A percentile compares a stretch with the other conserved stretches of the same genome.
These are phyloP conservation scores for Stachybotrys chlorohalonatus DNA, from an alignment of 2,329 filamentous ascomycete genomes.

Conservation along the genomic window DNA sequence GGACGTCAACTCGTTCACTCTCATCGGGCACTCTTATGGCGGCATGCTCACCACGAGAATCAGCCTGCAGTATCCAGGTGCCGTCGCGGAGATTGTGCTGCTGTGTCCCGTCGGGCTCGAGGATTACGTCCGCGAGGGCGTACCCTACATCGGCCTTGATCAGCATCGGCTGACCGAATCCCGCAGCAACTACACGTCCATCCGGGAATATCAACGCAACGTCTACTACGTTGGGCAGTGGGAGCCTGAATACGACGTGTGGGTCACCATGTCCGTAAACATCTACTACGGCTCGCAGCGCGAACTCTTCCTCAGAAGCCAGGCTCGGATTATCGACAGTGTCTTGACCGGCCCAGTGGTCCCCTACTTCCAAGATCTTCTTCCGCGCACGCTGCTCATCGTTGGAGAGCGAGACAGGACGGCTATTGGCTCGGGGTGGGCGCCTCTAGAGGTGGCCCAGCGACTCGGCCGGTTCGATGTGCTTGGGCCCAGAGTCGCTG, in stretches of 20 bases:
- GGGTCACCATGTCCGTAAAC: slow-evolving; percentile 45
- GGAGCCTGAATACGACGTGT: slow-evolving; percentile 39
- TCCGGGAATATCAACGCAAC: slow-evolving; percentile 35
- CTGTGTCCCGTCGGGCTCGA: slow-evolving; percentile 45
- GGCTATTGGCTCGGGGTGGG: slow-evolving; percentile 45
- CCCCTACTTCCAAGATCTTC: slow-evolving; percentile 38
- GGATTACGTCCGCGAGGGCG: slow-evolving; percentile 40
- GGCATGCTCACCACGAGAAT: slow-evolving; percentile 45
- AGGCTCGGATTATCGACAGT: slow-evolving; percentile 44
- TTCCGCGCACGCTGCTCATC: slow-evolving; percentile 36
- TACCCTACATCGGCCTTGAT: slow-evolving; percentile 36
- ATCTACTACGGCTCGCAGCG: slow-evolving; percentile 38
- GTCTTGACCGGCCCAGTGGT: slow-evolving; percentile 43
- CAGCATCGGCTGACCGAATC: slow-evolving; percentile 25
- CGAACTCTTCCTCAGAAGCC: slow-evolving; percentile 32
- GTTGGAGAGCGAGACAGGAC: slow-evolving; percentile 44
- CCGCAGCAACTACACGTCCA: slow-evolving; percentile 31
- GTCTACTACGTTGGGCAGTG: slow-evolving; percentile 41
- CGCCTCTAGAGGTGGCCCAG: slow-evolving; percentile 30
- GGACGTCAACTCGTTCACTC: slow-evolving; percentile 29
- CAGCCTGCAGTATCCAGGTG: slow-evolving; percentile 37
- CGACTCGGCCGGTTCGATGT: slow-evolving; percentile 39
- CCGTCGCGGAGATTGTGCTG: slow-evolving; percentile 33
- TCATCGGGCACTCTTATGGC: slow-evolving; percentile 47
- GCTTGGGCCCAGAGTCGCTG: slow-evolving; percentile 35